Evolutionary conservation across 306 rosid species (phyloP).

Genomic region (Prunus salicina): DNA sequence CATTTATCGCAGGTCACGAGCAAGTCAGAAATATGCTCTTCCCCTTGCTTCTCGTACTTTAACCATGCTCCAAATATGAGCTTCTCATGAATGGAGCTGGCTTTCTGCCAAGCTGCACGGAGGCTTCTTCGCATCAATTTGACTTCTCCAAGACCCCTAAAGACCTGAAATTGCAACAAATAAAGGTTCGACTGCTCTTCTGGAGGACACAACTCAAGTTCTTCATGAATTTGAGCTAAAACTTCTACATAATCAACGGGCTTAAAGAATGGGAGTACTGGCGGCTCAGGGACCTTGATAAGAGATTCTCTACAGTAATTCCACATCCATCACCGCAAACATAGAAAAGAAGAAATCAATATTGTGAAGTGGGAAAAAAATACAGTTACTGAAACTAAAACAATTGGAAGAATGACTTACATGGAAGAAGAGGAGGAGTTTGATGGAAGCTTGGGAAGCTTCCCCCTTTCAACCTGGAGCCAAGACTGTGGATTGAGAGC

Average conservation of each 20-base stretch:
- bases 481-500: conserved; percentile 85
- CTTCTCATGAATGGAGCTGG: conserved; percentile 69
- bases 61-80: conserved; percentile 88
- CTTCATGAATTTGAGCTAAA: conserved; percentile 94
- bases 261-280: conserved; percentile 67
- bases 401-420: conserved; percentile 39
- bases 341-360: not conserved
- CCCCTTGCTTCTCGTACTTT: conserved; percentile 87
- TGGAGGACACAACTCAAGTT: conserved; percentile 72
- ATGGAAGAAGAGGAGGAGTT: conserved; percentile 65
- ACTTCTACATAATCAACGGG: conserved; percentile 84
- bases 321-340: conserved; percentile 15
- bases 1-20: conserved; percentile 67
- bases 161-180: conserved; percentile 80
- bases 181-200: conserved; percentile 71
- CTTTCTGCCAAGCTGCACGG: conserved; percentile 79
- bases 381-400: conserved; percentile 6
- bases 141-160: conserved; percentile 80
- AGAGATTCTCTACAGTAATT: conserved; percentile 71
- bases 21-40: conserved; percentile 64
- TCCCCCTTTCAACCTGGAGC: conserved; percentile 97
- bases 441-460: conserved; percentile 61
- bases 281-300: conserved; percentile 80
- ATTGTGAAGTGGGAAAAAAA: not conserved
- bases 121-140: conserved; percentile 91